Conservation (phyloP, 768 basidiomycete species). For the Macrolepiota dolichaula region DNA sequence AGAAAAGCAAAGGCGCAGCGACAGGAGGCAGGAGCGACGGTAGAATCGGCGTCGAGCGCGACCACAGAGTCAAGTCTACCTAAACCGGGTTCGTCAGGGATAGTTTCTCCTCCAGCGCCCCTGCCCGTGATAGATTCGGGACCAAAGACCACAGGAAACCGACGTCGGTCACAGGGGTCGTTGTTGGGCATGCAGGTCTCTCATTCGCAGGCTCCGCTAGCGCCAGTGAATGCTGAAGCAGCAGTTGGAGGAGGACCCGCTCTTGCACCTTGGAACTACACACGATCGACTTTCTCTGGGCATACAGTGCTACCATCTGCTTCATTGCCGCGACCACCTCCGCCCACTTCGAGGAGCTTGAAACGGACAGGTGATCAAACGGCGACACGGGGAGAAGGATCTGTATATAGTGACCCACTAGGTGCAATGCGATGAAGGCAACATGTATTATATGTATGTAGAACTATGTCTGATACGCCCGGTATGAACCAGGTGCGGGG, state of each 20-base stretch:
- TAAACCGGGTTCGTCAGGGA: constrained; percentile 1
- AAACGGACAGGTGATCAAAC: constrained; percentile 28
- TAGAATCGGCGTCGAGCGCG: neutral
- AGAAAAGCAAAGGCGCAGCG: constrained; percentile 28
- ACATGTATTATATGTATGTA: constrained; percentile 13
- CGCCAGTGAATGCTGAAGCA: constrained; percentile 10
- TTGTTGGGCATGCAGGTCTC: neutral
- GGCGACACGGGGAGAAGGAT: constrained; percentile 17
- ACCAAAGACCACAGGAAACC: constrained; percentile 18
- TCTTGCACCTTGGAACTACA: constrained; percentile 57
- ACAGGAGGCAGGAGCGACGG: constrained; percentile 16
- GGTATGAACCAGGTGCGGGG: too few species aligned
- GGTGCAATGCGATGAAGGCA: constrained; percentile 32
- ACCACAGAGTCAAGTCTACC: constrained; percentile 10
- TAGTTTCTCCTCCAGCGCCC: constrained; percentile 32
- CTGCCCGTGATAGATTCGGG: constrained; percentile 36
- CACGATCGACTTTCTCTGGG: constrained; percentile 45
- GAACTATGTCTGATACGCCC: constrained; percentile 13
- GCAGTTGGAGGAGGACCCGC: constrained; percentile 9
- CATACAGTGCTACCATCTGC: constrained; percentile 30
- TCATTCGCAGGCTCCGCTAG: constrained; percentile 12
- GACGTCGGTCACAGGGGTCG: constrained; percentile 10
- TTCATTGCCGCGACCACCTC: constrained; percentile 49
- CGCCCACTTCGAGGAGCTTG: constrained; percentile 41
- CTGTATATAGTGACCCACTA: constrained; percentile 36